Conservation (phyloP, 2,329 filamentous ascomycete genomes). For the Trichothecium sympodiale region DNA sequence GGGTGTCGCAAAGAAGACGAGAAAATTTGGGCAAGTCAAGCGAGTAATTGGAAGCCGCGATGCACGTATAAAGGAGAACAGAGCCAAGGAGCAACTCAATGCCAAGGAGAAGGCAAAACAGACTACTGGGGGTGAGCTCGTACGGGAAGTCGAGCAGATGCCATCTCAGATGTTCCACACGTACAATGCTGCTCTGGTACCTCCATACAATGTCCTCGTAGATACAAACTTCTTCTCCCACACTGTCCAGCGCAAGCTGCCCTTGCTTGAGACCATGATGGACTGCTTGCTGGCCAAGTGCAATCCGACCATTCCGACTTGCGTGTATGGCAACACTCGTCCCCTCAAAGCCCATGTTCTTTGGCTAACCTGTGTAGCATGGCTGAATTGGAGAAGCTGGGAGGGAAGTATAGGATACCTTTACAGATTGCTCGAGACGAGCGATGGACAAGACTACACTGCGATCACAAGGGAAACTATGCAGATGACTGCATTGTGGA, state of each 20-base stretch:
- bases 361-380: no score
- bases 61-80: slow-evolving; percentile 70
- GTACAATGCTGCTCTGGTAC: slow-evolving; percentile 76
- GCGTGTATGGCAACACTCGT: slow-evolving; percentile 29
- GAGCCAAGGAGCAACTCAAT: slow-evolving; percentile 49
- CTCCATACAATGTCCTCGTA: slow-evolving; percentile 69
- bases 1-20: slow-evolving; percentile 81
- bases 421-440: slow-evolving; percentile 81
- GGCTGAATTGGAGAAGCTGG: slow-evolving; percentile 81
- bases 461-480: slow-evolving; percentile 78
- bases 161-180: slow-evolving; percentile 80
- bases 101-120: slow-evolving; percentile 48
- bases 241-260: slow-evolving; percentile 83
- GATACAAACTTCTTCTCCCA: slow-evolving; percentile 89
- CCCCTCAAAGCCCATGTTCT: no score
- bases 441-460: slow-evolving; percentile 73
- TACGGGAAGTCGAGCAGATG: slow-evolving; percentile 72
- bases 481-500: slow-evolving; percentile 78
- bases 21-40: slow-evolving; percentile 84
- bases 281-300: slow-evolving; percentile 88
- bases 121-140: slow-evolving; percentile 46
- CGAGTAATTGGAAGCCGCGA: slow-evolving; percentile 74
- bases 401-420: slow-evolving; percentile 78
- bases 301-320: slow-evolving; percentile 70
- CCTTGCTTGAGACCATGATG: slow-evolving; percentile 82